These are phyloP conservation scores for Monilinia fructicola DNA, from an alignment of 2,329 filamentous ascomycete species.

Conservation along the genomic window DNA sequence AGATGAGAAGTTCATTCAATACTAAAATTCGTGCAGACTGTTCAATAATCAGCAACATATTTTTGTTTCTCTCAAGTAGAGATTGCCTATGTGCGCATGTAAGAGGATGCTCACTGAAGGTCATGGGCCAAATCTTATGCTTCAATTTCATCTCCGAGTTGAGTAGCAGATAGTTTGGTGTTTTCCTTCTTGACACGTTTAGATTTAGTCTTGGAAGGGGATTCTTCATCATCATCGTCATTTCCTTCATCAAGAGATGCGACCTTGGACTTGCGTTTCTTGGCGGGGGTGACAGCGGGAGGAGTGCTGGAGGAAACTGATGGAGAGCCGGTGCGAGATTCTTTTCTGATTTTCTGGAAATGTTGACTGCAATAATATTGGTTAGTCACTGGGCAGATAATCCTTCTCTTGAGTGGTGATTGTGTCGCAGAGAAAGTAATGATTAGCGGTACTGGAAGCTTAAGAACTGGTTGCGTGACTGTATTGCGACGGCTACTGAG, in stretches of 20 bases:
- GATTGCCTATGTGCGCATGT: neutral
- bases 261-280: slow-evolving; percentile 13
- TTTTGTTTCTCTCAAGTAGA: too few relatives aligned
- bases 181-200: slow-evolving; percentile 15
- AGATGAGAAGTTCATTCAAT: neutral
- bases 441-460: neutral
- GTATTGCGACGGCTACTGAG: neutral
- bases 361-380: slow-evolving; percentile 35
- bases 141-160: neutral
- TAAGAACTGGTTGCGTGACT: neutral
- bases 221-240: slow-evolving; percentile 23
- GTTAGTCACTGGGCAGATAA: neutral
- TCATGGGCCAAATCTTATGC: neutral
- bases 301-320: neutral
- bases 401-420: too few relatives aligned
- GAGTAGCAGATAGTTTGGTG: neutral
- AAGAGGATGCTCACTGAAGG: neutral
- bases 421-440: too few relatives aligned
- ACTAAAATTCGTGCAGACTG: neutral
- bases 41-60: neutral
- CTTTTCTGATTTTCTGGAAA: slow-evolving; percentile 39
- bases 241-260: neutral
- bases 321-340: slow-evolving; percentile 12
- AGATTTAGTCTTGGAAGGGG: slow-evolving; percentile 14
- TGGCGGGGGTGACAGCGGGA: slow-evolving; percentile 9